Percentiles rank a stretch among this genome's conserved stretches.
These are phyloP conservation scores for Penicillium turbatum DNA, from an alignment of 495 filamentous ascomycete species.

Conservation along the genomic window DNA sequence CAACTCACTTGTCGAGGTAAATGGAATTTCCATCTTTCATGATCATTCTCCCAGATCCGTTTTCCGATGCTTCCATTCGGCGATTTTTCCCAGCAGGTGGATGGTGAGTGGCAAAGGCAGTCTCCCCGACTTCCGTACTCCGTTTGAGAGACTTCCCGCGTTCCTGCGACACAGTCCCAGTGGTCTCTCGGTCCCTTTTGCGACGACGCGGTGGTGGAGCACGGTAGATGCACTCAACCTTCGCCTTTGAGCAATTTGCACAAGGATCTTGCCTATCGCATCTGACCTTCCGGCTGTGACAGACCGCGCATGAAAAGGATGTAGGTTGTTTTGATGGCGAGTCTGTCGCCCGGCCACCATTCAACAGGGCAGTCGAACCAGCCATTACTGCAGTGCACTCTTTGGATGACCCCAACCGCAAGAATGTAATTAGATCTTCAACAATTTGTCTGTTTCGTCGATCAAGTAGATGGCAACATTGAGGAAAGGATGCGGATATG, in stretches of 20 bases:
- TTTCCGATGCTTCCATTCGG: constrained; percentile 1
- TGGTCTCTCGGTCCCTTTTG: constrained; percentile 46
- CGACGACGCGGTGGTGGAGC: constrained; percentile 55
- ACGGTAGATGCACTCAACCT: constrained; percentile 55
- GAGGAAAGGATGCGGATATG: neutral
- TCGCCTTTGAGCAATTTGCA: constrained; percentile 59
- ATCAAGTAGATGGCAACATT: neutral
- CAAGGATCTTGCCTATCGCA: constrained; percentile 64
- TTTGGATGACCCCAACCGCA: neutral
- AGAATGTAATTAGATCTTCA: neutral
- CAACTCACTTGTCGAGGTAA: constrained; percentile 45
- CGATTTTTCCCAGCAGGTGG: neutral
- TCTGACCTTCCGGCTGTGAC: constrained; percentile 63
- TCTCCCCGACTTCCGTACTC: neutral
- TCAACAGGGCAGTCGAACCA: neutral
- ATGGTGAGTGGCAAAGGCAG: neutral
- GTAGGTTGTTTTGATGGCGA: constrained; percentile 13
- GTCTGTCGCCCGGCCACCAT: neutral
- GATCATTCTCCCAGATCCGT: constrained; percentile 31
- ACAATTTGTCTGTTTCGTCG: neutral
- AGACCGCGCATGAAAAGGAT: constrained; percentile 57
- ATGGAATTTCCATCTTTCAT: constrained; percentile 38
- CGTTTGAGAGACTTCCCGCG: constrained; percentile 10
- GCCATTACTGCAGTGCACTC: neutral
- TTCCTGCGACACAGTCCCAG: constrained; percentile 43